Conservation (phyloP, 2,329 filamentous ascomycete species). For the Microcera coccophila region DNA sequence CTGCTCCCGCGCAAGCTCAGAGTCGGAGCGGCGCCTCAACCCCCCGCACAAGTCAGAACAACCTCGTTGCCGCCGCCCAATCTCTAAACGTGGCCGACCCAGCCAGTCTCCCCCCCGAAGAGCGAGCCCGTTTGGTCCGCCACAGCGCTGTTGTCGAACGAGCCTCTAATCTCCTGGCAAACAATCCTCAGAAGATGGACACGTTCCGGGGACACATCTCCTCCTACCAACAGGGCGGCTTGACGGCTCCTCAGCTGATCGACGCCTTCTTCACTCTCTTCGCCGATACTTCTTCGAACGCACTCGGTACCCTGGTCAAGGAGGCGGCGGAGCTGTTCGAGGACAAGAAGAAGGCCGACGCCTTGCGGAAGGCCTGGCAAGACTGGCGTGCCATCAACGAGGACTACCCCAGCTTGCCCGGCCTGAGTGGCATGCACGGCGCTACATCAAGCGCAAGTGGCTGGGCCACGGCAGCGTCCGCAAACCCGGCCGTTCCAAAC, state of each 20-base stretch:
- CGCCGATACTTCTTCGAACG: slow-evolving; percentile 68
- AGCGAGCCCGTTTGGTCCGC: slow-evolving; percentile 73
- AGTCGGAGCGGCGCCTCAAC: slow-evolving; percentile 17
- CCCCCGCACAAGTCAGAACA: slow-evolving; percentile 21
- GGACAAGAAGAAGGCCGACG: slow-evolving; percentile 67
- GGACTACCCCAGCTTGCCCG: slow-evolving; percentile 86
- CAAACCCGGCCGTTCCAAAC: slow-evolving; percentile 47
- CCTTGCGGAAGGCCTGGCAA: slow-evolving; percentile 79
- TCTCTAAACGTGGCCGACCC: slow-evolving; percentile 50
- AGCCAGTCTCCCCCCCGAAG: slow-evolving; percentile 62
- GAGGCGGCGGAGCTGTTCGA: slow-evolving; percentile 94
- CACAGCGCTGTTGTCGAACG: slow-evolving; percentile 84
- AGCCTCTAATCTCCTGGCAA: slow-evolving; percentile 73
- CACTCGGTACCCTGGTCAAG: slow-evolving; percentile 83
- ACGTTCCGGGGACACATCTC: slow-evolving; percentile 80
- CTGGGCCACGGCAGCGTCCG: slow-evolving; percentile 58
- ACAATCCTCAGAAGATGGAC: slow-evolving; percentile 68
- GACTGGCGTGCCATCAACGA: slow-evolving; percentile 96
- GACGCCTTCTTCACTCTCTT: slow-evolving; percentile 87
- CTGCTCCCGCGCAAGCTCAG: slow-evolving; percentile 20
- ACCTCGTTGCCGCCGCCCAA: slow-evolving; percentile 39
- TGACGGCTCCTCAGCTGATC: slow-evolving; percentile 72
- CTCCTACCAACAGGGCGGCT: slow-evolving; percentile 65
- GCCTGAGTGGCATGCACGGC: slow-evolving; percentile 64
- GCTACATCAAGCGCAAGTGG: slow-evolving; percentile 53